Base-by-base conservation (phyloP, 1,284 basidiomycete genomes). In the Phenoliferia sp. region DNA sequence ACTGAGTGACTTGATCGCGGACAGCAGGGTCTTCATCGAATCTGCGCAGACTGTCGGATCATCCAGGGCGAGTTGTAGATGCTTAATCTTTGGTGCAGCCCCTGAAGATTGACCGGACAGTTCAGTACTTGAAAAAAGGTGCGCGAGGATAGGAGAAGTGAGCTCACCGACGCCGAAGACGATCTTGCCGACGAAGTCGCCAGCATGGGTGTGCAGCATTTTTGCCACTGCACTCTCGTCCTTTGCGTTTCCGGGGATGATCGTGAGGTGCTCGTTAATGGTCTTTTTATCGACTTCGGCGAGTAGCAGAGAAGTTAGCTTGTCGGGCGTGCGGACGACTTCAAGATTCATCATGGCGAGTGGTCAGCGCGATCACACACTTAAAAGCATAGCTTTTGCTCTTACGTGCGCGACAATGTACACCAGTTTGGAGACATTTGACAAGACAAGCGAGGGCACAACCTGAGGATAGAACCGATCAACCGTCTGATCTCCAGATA, bases 361-460 rank as follows among this genome's bases (percentile, higher is more conserved):
- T 22, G 12, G 39, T 12, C 39, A 22, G 22, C 22, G 39, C 39
- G 39, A 12, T 52, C n/a, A 10, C 12, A 59, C 7, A 29, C 34
- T 61, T 10, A 31, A 29, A 28, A 31, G 26, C 19, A 54, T 26
- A 54, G n/a, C n/a, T 9, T n/a, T n/a, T n/a, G n/a, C n/a, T 31
- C 54, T 56, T 26, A 61, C 59, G n/a, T 3, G 59, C 59, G 19
- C 59, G 35, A 31, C 31, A 36, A 7, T 48, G 19, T 19, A 48
- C 31, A 10, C 59, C 59, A 3, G 59, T 44, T 29, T 44, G 5
- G 29, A 61, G 44, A 12, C 36, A 28, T 12, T 33, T 36, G 59
- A 61, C 59, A 44, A 61, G 59, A 32, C 59, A 61, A n/a, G 7
- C 32, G 26, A 61, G 44, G 3, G 36, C 44, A 31, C 59, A 61